A percentile compares a stretch with the other conserved stretches of the same genome.
These are phyloP conservation scores for Boletus eberwhitei DNA, from an alignment of 768 basidiomycete genomes.

Conservation along the genomic window DNA sequence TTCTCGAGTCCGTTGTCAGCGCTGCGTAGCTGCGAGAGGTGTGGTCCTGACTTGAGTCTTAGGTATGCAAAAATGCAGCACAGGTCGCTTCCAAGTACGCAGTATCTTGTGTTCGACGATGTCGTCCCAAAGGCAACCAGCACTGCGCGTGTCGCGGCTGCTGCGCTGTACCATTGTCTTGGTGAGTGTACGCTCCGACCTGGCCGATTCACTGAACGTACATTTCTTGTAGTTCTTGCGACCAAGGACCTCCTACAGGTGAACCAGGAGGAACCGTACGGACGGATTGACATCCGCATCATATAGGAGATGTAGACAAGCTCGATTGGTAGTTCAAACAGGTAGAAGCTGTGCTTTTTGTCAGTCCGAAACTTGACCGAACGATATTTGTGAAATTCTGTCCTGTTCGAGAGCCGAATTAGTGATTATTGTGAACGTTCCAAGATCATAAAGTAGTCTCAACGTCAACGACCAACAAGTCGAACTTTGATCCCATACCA, in stretches of 20 bases:
- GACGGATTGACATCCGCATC: slow-evolving; percentile 43
- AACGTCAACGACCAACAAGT: not conserved
- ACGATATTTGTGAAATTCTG: not conserved
- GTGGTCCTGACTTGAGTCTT: slow-evolving; percentile 12
- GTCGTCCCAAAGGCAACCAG: slow-evolving; percentile 65
- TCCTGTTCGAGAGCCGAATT: not conserved
- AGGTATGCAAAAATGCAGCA: slow-evolving; percentile 81
- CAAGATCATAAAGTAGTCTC: slow-evolving; percentile 3
- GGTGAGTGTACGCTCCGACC: slow-evolving; percentile 41
- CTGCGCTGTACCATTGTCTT: slow-evolving; percentile 82
- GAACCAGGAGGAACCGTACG: slow-evolving; percentile 60
- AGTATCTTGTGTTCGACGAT: slow-evolving; percentile 56
- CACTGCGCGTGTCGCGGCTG: slow-evolving; percentile 73
- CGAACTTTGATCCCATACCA: slow-evolving; percentile 2
- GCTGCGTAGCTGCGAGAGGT: not conserved
- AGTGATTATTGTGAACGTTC: not conserved
- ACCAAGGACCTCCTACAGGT: slow-evolving; percentile 70
- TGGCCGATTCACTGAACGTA: not conserved
- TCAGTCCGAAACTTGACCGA: slow-evolving; percentile 2
- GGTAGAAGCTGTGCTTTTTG: not conserved
- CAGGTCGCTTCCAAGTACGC: slow-evolving; percentile 49
- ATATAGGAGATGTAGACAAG: slow-evolving; percentile 20
- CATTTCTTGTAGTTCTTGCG: slow-evolving; percentile 52
- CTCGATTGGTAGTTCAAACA: not conserved
- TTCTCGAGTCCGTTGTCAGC: slow-evolving; percentile 58